A percentile compares a stretch with the other conserved stretches of the same genome.
Evolutionary conservation across 345 rosid genomes (phyloP).

Genomic region (Eutrema japonicum): DNA sequence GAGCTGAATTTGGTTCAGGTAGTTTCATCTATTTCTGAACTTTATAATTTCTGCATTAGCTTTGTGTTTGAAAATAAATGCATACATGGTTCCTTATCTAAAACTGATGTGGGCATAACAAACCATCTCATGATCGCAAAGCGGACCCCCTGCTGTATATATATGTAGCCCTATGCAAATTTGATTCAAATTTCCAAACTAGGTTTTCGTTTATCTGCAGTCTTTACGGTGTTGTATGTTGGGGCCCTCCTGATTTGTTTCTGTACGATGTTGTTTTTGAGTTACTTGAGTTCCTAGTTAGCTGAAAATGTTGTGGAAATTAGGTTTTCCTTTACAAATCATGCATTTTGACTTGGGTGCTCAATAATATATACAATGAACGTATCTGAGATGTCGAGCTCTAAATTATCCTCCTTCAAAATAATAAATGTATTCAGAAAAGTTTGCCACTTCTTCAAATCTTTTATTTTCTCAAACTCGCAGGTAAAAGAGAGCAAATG

Average conservation of each 20-base stretch:
- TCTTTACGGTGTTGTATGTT: constrained; percentile 27
- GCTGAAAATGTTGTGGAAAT: constrained; percentile 23
- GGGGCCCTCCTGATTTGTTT: constrained; percentile 23
- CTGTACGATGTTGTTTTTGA: constrained; percentile 12
- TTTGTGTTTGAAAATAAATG: constrained; percentile 27
- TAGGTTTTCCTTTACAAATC: constrained; percentile 5
- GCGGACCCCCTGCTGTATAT: constrained; percentile 17
- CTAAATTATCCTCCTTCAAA: constrained; percentile 8
- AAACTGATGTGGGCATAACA: constrained; percentile 21
- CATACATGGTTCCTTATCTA: constrained; percentile 22
- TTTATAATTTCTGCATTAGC: constrained; percentile 23
- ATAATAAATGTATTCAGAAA: constrained; percentile 18
- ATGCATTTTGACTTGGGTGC: constrained; percentile 13
- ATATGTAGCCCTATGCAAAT: background rate
- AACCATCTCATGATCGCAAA: background rate
- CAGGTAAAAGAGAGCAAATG: constrained; percentile 73
- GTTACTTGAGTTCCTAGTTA: constrained; percentile 18
- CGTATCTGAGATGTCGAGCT: constrained; percentile 1
- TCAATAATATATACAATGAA: constrained; percentile 9
- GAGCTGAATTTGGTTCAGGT: constrained; percentile 93
- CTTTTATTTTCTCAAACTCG: constrained; percentile 34
- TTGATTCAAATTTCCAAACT: constrained; percentile 8
- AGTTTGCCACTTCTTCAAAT: constrained; percentile 22
- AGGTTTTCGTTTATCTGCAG: background rate
- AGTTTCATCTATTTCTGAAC: constrained; percentile 39